These are phyloP conservation scores for Mycena leptocephala DNA, from an alignment of 768 basidiomycete species.

Conservation along the genomic window DNA sequence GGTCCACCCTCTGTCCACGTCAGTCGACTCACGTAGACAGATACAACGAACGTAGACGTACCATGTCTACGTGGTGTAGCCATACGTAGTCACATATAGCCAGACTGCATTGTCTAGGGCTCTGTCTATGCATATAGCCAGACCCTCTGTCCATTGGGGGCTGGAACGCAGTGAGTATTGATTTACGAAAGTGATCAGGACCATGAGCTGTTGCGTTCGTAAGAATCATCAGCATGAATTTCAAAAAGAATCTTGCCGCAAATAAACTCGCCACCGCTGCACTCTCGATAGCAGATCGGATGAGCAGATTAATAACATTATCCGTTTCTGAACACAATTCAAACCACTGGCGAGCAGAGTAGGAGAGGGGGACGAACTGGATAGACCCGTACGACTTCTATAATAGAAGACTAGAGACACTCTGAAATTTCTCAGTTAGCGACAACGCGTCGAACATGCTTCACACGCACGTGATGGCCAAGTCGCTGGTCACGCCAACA, in stretches of 20 bases:
- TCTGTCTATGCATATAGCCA: too few relatives aligned
- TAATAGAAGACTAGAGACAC: background rate
- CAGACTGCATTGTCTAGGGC: too few relatives aligned
- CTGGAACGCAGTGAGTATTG: too few relatives aligned
- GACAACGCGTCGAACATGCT: background rate
- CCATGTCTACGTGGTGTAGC: too few relatives aligned
- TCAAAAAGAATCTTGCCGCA: background rate
- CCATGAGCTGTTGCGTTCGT: constrained; percentile 6
- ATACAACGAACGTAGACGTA: too few relatives aligned
- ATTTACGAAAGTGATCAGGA: constrained; percentile 7
- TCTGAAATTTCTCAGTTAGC: background rate
- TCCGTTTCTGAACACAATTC: constrained; percentile 11
- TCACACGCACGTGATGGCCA: constrained; percentile 19
- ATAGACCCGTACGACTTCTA: background rate
- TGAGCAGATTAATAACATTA: constrained; percentile 7
- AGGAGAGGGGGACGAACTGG: background rate
- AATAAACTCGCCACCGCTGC: constrained; percentile 23
- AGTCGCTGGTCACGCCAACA: constrained; percentile 14
- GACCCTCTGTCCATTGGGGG: too few relatives aligned
- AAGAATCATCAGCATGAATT: background rate
- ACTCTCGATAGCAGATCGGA: constrained; percentile 16
- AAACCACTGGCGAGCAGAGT: background rate
- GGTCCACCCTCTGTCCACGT: too few relatives aligned
- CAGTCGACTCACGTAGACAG: too few relatives aligned
- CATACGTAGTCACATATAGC: too few relatives aligned